These are phyloP conservation scores for Lactarius hatsudake DNA, from an alignment of 768 basidiomycete species.

Conservation along the genomic window DNA sequence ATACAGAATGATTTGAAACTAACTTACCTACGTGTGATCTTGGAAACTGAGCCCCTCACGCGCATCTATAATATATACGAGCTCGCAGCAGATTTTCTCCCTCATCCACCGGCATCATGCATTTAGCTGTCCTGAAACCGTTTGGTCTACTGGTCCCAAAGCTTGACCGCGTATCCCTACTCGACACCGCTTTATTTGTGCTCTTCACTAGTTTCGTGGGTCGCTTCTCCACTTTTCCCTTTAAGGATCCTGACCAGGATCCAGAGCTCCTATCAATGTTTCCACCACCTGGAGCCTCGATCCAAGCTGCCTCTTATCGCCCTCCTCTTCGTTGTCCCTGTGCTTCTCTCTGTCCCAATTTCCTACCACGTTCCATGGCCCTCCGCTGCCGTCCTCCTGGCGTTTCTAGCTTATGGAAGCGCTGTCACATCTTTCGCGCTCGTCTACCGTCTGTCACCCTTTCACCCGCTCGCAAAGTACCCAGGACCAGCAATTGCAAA, in stretches of 20 bases:
- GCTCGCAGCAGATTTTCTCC: neutral
- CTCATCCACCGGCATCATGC: too few relatives aligned
- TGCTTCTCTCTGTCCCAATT: neutral
- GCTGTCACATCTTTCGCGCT: neutral
- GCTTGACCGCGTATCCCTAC: too few relatives aligned
- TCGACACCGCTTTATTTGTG: too few relatives aligned
- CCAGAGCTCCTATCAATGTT: neutral
- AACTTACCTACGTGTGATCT: too few relatives aligned
- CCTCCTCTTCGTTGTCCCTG: neutral
- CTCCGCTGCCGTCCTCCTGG: neutral
- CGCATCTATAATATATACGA: too few relatives aligned
- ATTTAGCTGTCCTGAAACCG: too few relatives aligned
- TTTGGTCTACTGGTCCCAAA: too few relatives aligned
- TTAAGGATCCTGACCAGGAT: neutral
- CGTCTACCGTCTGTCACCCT: neutral
- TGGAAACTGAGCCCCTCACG: too few relatives aligned
- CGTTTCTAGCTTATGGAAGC: neutral
- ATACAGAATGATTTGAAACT: too few relatives aligned
- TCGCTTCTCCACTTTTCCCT: neutral
- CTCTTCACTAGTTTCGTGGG: neutral
- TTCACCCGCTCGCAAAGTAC: slow-evolving; percentile 29
- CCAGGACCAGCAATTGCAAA: slow-evolving; percentile 37
- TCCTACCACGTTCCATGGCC: neutral
- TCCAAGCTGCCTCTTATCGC: neutral
- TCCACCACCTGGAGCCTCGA: neutral